phyloP scores from a whole-genome alignment of 352 stramenopile genomes.

The Globisporangium takayamanum region DNA sequence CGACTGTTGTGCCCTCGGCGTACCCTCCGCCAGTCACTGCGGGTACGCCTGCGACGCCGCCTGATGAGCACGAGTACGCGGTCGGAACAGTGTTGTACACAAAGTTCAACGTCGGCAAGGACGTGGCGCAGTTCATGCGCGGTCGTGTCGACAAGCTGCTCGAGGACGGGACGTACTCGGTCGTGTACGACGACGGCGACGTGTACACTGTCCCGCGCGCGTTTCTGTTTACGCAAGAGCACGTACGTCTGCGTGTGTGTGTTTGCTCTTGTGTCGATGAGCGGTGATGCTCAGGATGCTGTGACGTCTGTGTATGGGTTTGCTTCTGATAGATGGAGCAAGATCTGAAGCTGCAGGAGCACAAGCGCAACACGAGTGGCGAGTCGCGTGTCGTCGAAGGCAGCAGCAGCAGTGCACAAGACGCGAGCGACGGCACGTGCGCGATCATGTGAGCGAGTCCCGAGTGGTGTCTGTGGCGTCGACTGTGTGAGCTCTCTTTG shows the following conservation, averaged over 20 bases:
- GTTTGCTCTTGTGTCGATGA: background rate
- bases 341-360: slow-evolving; percentile 14
- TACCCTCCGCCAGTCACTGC: background rate
- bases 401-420: background rate
- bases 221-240: slow-evolving; percentile 41
- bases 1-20: background rate
- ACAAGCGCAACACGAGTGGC: background rate
- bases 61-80: slow-evolving; percentile 21
- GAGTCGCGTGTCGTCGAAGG: background rate
- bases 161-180: slow-evolving; percentile 30
- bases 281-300: background rate
- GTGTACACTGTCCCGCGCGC: slow-evolving; percentile 31
- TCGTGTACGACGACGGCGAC: slow-evolving; percentile 58
- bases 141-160: slow-evolving; percentile 35
- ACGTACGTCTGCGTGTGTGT: slow-evolving; percentile 25
- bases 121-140: slow-evolving; percentile 35
- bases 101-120: slow-evolving; percentile 31
- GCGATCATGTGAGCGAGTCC: slow-evolving; percentile 9
- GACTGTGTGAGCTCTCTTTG: too few relatives aligned
- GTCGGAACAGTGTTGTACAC: slow-evolving; percentile 32
- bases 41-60: background rate
- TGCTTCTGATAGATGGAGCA: slow-evolving; percentile 29
- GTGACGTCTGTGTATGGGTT: slow-evolving; percentile 11
- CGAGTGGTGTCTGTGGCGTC: background rate
- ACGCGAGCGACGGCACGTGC: slow-evolving; percentile 1